Evolutionary conservation across 163 green algal species (phyloP).

Genomic region (Scenedesmus sp.): DNA sequence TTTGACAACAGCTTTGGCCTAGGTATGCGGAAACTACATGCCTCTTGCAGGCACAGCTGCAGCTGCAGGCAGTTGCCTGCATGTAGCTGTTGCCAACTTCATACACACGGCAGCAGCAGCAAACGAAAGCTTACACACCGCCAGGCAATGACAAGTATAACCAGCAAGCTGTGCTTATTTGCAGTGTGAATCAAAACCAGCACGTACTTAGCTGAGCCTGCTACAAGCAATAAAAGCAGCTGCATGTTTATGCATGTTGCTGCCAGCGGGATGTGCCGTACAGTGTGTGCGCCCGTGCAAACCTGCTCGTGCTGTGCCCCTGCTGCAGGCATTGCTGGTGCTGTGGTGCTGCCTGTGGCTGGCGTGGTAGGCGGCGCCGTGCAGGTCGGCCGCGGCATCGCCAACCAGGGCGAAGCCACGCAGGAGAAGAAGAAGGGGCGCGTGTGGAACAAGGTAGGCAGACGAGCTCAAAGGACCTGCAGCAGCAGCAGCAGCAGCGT

Average conservation of each 20-base stretch:
- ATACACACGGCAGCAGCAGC: not conserved
- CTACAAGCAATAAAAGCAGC: no score
- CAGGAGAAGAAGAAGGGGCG: conserved; percentile 68
- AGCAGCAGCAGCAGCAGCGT: not conserved
- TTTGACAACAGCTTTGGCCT: not conserved
- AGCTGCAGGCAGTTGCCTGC: not conserved
- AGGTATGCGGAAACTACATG: not conserved
- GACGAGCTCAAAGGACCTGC: not conserved
- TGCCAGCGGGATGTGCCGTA: not conserved
- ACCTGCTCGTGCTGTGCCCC: not conserved
- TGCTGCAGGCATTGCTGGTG: conserved; percentile 74
- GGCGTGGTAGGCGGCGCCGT: conserved; percentile 81
- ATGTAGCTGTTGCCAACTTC: no score
- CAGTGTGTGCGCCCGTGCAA: not conserved
- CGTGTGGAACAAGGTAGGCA: conserved; percentile 83
- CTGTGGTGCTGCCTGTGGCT: conserved; percentile 87
- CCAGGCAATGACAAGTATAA: no score
- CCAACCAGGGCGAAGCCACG: conserved; percentile 88
- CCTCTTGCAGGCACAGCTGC: not conserved
- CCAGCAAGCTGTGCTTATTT: not conserved
- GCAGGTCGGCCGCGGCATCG: conserved; percentile 83
- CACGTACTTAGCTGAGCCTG: no score
- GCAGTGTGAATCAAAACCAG: not conserved
- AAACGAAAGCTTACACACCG: not conserved
- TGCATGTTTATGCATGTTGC: not conserved